Base-by-base conservation (phyloP, 140 eudicot genomes). In the Cichorium intybus region DNA sequence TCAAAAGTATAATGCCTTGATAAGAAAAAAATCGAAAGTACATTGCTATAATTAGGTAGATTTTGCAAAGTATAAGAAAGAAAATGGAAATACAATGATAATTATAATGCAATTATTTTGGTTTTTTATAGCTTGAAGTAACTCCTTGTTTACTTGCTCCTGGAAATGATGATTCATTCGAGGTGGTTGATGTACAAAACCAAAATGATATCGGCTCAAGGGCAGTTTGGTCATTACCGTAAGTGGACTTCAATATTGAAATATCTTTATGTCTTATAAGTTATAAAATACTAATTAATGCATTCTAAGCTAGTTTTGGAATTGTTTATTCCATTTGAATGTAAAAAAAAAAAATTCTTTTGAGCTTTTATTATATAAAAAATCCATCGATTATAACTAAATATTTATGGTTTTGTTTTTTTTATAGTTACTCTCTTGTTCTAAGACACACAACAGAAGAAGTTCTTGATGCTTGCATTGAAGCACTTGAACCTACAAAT, bases 371-470 rank as follows among this genome's bases (percentile, higher is more conserved):
- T n/a, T n/a, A n/a, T n/a, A n/a, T n/a, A n/a, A n/a, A n/a, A n/a
- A n/a, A n/a, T n/a, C n/a, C n/a, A n/a, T n/a, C n/a, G n/a, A n/a
- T n/a, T n/a, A n/a, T n/a, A n/a, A n/a, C n/a, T n/a, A n/a, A n/a
- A n/a, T n/a, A n/a, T n/a, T n/a, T 3, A 4, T 15, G 49, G 49
- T 43, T 43, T 43, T 12, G 1, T 53, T 39, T 61, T 68, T 75
- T 24, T 21, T 60, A 45, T 79, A 90, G 97, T 60, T 90, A 87
- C 69, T 90, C 97, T 33, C 86, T 90, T 68, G 95, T 90, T 51
- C 82, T 90, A 60, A 90, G 97, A 75, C 97, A 90, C 76, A 90
- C 97, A 26, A 87, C 96, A 21, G 96, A 90, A 83, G 97, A 90
- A 84, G 96, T 90, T 51, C 80, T 90, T 63, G 96, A 85, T 75